Percentiles rank a stretch among this genome's conserved stretches.
phyloP scores from a whole-genome alignment of 2,329 filamentous ascomycete species.

The Trichoderma endophyticum region DNA sequence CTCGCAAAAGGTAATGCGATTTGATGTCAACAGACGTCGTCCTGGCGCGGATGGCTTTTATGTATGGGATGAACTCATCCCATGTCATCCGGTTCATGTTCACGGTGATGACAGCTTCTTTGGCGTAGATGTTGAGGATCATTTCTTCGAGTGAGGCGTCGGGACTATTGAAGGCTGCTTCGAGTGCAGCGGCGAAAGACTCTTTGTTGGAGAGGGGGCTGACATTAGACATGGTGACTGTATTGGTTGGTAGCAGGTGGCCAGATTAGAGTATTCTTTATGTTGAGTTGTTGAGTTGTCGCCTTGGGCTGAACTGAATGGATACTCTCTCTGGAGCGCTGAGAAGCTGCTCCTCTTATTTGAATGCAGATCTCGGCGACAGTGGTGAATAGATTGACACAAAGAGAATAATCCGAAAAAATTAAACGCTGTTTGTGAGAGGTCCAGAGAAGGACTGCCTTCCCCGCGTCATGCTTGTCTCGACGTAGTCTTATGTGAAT shows the following conservation, averaged over 20 bases:
- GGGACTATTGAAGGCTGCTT: not conserved
- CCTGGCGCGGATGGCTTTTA: not conserved
- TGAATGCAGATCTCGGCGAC: rapidly evolving
- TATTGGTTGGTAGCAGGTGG: not conserved
- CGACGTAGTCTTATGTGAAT: not conserved
- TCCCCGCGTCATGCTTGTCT: not conserved
- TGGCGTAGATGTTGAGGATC: not conserved
- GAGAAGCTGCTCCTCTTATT: not conserved
- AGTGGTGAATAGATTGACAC: not conserved
- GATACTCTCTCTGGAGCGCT: not conserved
- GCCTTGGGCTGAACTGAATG: not conserved
- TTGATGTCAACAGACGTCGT: not conserved
- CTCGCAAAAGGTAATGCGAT: not conserved
- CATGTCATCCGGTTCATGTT: not conserved
- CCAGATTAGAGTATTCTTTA: not conserved
- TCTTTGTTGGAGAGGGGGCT: not conserved
- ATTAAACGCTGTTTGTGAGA: not conserved
- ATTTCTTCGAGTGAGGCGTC: not conserved
- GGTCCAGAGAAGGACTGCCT: not conserved
- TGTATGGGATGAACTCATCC: not conserved
- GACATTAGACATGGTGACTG: not conserved
- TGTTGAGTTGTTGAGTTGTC: not conserved
- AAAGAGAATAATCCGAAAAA: not conserved
- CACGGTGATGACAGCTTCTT: not conserved
- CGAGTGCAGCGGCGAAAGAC: not conserved